phyloP scores from a whole-genome alignment of 345 rosid species.

The Linum trigynum region DNA sequence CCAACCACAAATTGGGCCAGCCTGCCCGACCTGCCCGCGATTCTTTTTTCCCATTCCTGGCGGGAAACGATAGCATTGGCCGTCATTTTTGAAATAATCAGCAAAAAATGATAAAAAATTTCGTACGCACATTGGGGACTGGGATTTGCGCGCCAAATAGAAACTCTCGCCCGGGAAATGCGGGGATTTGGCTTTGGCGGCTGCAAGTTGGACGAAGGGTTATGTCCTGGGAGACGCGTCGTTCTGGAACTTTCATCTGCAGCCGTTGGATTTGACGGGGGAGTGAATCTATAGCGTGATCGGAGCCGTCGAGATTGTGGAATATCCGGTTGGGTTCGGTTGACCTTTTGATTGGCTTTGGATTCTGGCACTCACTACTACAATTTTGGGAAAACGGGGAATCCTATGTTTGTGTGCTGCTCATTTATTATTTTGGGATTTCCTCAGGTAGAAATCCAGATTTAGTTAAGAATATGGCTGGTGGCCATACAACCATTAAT shows the following conservation, averaged over 20 bases:
- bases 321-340: too few species aligned
- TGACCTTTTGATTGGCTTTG: too few species aligned
- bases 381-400: too few species aligned
- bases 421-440: too few species aligned
- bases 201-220: neutral
- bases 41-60: neutral
- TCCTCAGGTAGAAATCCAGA: too few species aligned
- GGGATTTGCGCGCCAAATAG: neutral
- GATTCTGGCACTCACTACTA: too few species aligned
- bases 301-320: too few species aligned
- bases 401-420: too few species aligned
- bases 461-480: too few species aligned
- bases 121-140: neutral
- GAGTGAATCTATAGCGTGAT: too few species aligned
- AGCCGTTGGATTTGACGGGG: neutral
- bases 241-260: neutral
- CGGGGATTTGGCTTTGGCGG: neutral
- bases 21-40: conserved; percentile 6
- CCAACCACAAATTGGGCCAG: neutral
- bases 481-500: too few species aligned
- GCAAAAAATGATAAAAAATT: too few species aligned
- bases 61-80: neutral
- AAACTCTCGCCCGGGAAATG: neutral
- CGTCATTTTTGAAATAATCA: neutral
- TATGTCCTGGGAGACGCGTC: neutral